Evolutionary conservation across 805 yeast genomes (phyloP).

Genomic region (Kodamaea neixiangensis): DNA sequence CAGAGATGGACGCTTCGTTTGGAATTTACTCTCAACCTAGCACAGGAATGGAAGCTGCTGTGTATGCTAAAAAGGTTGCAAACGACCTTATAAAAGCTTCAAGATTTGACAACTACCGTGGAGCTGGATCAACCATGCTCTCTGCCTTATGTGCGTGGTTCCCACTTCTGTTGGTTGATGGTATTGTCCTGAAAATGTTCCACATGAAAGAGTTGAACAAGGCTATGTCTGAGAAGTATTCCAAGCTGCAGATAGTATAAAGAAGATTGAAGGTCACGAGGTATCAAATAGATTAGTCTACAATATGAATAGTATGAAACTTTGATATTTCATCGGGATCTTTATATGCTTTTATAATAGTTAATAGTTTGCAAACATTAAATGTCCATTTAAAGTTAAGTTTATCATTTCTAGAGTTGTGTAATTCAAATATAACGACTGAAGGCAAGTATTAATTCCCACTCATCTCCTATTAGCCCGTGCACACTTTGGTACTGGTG

Average conservation of each 20-base stretch:
- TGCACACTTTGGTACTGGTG: too few species aligned
- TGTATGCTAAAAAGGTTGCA: constrained; percentile 56
- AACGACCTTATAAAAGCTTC: constrained; percentile 35
- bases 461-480: too few species aligned
- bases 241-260: background rate
- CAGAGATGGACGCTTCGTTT: constrained; percentile 53
- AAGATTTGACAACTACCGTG: constrained; percentile 4
- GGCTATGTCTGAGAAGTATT: background rate
- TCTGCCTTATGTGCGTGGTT: background rate
- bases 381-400: too few species aligned
- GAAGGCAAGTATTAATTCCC: too few species aligned
- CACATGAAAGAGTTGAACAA: background rate
- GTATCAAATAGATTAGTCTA: too few species aligned
- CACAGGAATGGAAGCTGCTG: constrained; percentile 58
- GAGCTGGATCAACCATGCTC: constrained; percentile 4
- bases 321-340: too few species aligned
- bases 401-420: too few species aligned
- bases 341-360: too few species aligned
- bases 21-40: constrained; percentile 54
- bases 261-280: too few species aligned
- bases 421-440: too few species aligned
- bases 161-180: background rate
- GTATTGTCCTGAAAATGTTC: background rate
- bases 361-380: too few species aligned
- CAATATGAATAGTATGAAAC: too few species aligned